A percentile compares a stretch with the other conserved stretches of the same genome.
phyloP scores from a whole-genome alignment of 192 early-diverging fungal genomes.

The Umbelopsis ramanniana region DNA sequence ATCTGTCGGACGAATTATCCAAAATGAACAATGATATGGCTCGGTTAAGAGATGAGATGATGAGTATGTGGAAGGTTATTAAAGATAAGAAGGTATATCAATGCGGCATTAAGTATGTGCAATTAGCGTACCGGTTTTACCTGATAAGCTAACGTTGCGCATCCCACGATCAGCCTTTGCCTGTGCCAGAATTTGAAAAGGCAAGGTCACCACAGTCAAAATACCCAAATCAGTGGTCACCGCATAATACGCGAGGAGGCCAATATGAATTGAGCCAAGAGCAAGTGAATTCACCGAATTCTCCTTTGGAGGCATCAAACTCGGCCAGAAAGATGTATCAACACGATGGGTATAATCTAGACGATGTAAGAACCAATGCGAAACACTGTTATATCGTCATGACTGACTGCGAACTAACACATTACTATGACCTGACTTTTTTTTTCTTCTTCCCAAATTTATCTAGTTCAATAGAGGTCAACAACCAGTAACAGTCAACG shows the following conservation, averaged over 20 bases:
- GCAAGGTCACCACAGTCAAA: not conserved
- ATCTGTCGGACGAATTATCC: slow-evolving; percentile 46
- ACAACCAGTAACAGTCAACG: slow-evolving; percentile 40
- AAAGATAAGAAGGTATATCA: slow-evolving; percentile 53
- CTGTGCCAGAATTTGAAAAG: slow-evolving; percentile 15
- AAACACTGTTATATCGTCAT: not conserved
- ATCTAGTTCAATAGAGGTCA: not conserved
- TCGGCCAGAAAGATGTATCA: not conserved
- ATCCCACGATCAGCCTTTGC: not conserved
- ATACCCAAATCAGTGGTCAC: slow-evolving; percentile 7
- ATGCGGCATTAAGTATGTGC: not conserved
- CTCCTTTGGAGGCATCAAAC: not conserved
- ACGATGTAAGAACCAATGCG: not conserved
- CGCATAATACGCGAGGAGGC: slow-evolving; percentile 4
- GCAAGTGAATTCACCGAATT: not conserved
- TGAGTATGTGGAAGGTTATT: slow-evolving; percentile 39
- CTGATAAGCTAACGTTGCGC: not conserved
- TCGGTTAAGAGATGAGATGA: slow-evolving; percentile 48
- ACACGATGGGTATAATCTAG: slow-evolving; percentile 3
- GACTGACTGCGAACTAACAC: too few relatives aligned
- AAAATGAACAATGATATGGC: slow-evolving; percentile 45
- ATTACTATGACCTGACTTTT: not conserved
- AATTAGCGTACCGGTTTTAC: too few relatives aligned
- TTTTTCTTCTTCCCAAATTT: not conserved
- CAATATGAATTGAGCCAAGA: slow-evolving; percentile 6